These are phyloP conservation scores for Pseudogymnoascus sp. DNA, from an alignment of 2,329 filamentous ascomycete species.

Conservation along the genomic window DNA sequence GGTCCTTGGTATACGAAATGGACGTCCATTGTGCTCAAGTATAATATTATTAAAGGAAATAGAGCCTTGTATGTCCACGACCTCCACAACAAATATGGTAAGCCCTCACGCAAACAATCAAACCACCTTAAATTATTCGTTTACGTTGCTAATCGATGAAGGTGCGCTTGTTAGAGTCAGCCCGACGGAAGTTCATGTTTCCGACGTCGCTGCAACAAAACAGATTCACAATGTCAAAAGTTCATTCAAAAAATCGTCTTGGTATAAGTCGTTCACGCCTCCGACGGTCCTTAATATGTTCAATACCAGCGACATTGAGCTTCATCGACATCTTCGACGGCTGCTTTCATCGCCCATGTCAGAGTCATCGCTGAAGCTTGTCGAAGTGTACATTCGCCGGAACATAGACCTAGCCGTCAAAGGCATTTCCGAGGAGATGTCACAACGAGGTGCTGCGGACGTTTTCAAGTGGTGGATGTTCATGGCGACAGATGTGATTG, in stretches of 20 bases:
- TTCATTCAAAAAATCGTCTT: slow-evolving; percentile 29
- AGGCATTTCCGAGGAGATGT: slow-evolving; percentile 38
- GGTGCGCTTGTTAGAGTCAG: not conserved
- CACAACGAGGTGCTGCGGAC: slow-evolving; percentile 33
- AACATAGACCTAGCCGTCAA: slow-evolving; percentile 35
- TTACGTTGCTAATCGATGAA: not conserved
- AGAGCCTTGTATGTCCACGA: slow-evolving; percentile 14
- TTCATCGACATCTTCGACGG: slow-evolving; percentile 34
- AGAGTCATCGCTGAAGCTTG: slow-evolving; percentile 29
- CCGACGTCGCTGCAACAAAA: slow-evolving; percentile 30
- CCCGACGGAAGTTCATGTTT: slow-evolving; percentile 35
- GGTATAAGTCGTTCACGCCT: slow-evolving; percentile 24
- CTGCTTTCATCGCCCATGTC: slow-evolving; percentile 36
- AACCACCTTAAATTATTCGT: not conserved
- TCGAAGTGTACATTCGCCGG: slow-evolving; percentile 29
- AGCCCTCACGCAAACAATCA: not conserved
- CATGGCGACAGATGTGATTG: slow-evolving; percentile 47
- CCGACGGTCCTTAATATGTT: slow-evolving; percentile 31
- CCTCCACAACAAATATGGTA: slow-evolving; percentile 14
- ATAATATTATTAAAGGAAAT: slow-evolving; percentile 11
- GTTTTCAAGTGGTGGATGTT: slow-evolving; percentile 47
- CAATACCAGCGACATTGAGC: slow-evolving; percentile 32
- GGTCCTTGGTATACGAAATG: not conserved
- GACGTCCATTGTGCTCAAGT: slow-evolving; percentile 6
- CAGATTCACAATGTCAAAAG: slow-evolving; percentile 30